Evolutionary conservation across 306 rosid genomes (phyloP).

Genomic region (Sophora flavescens): DNA sequence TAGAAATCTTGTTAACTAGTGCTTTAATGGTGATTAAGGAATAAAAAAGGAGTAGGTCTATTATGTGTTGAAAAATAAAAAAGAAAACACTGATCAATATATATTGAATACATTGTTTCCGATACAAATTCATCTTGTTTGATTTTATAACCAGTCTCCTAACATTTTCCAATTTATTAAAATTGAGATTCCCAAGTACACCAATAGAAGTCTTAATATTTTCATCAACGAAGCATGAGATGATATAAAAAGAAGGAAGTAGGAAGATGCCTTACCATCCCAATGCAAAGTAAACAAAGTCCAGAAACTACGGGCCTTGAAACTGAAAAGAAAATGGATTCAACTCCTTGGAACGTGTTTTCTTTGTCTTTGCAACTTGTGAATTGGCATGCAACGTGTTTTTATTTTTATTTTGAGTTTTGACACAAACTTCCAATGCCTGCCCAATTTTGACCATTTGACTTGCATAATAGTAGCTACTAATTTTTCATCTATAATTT

Average conservation of each 20-base stretch:
- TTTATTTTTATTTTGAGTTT: neutral
- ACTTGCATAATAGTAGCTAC: neutral
- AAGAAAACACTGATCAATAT: too few species aligned
- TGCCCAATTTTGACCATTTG: constrained; percentile 53
- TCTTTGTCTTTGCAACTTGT: constrained; percentile 45
- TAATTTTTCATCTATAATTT: neutral
- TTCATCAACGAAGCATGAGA: neutral
- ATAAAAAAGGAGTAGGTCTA: too few species aligned
- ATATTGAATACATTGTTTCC: too few species aligned
- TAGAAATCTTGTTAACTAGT: too few species aligned
- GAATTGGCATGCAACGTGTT: constrained; percentile 13
- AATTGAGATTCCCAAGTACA: too few species aligned
- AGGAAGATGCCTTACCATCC: constrained; percentile 39
- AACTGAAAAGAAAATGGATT: constrained; percentile 43
- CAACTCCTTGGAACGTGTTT: constrained; percentile 54
- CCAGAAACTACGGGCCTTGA: constrained; percentile 55
- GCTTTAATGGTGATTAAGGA: too few species aligned
- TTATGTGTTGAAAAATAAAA: too few species aligned
- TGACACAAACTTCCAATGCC: constrained; percentile 41
- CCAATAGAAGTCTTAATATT: neutral
- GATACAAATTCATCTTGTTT: too few species aligned
- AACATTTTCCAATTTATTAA: too few species aligned
- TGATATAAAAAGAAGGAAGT: neutral
- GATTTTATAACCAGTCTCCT: too few species aligned
- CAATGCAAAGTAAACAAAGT: constrained; percentile 48